A percentile compares a stretch with the other conserved stretches of the same genome.
phyloP scores from a whole-genome alignment of 441 rosid genomes.

The Gossypium davidsonii region DNA sequence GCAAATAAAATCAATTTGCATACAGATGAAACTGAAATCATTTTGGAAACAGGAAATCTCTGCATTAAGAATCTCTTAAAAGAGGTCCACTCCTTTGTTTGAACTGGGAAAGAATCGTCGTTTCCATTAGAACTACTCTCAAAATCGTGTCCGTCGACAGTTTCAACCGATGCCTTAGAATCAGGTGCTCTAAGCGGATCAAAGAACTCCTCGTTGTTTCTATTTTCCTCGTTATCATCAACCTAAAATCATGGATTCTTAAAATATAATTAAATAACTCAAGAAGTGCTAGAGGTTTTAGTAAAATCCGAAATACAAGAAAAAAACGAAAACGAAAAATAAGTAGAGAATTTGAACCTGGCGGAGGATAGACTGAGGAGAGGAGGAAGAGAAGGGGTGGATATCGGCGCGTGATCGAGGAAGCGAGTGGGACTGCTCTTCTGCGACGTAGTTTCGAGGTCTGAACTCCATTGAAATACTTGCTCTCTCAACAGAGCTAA shows the following conservation, averaged over 20 bases:
- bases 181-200: constrained; percentile 64
- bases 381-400: constrained; percentile 58
- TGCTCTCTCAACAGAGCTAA: not conserved
- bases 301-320: not conserved
- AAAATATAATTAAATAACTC: not conserved
- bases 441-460: constrained; percentile 49
- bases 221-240: constrained; percentile 21
- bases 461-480: constrained; percentile 55
- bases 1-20: constrained; percentile 13
- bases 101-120: constrained; percentile 27
- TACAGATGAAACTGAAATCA: constrained; percentile 66
- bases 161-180: constrained; percentile 21
- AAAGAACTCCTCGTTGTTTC: constrained; percentile 39
- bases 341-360: constrained; percentile 24
- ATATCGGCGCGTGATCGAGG: constrained; percentile 39
- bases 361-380: constrained; percentile 28
- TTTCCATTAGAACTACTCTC: constrained; percentile 22
- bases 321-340: not conserved
- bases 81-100: constrained; percentile 63
- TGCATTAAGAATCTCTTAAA: constrained; percentile 81
- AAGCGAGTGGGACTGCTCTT: constrained; percentile 39
- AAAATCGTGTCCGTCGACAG: constrained; percentile 24
- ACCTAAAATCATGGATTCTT: constrained; percentile 21
- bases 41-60: constrained; percentile 76
- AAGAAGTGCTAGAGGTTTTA: not conserved